These are phyloP conservation scores for Pilobolus umbonatus DNA, from an alignment of 192 early-diverging fungal genomes.

Conservation along the genomic window DNA sequence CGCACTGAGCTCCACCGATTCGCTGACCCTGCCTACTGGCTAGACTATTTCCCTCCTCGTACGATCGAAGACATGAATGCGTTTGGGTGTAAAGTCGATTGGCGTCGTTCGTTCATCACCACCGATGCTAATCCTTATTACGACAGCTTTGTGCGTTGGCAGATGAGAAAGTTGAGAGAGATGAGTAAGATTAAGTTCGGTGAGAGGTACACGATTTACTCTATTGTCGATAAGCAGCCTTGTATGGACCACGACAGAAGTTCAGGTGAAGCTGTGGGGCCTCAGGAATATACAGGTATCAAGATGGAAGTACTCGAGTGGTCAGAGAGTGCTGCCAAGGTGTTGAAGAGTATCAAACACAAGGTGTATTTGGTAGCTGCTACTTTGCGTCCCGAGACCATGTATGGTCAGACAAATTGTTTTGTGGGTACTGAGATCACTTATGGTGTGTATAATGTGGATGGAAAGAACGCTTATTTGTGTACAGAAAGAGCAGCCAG, in stretches of 20 bases:
- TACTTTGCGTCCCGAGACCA: constrained; percentile 96
- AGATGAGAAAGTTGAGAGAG: constrained; percentile 84
- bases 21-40: constrained; percentile 87
- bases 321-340: constrained; percentile 41
- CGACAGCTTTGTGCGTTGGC: constrained; percentile 97
- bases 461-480: constrained; percentile 79
- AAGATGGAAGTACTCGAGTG: constrained; percentile 84
- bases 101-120: constrained; percentile 96
- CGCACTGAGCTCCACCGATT: constrained; percentile 90
- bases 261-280: constrained; percentile 88
- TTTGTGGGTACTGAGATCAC: constrained; percentile 89
- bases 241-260: constrained; percentile 99
- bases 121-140: constrained; percentile 98
- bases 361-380: constrained; percentile 93
- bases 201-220: constrained; percentile 96
- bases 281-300: constrained; percentile 95
- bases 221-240: constrained; percentile 88
- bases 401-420: constrained; percentile 99
- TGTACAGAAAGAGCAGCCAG: constrained; percentile 89
- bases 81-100: constrained; percentile 84
- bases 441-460: constrained; percentile 84
- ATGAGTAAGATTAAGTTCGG: constrained; percentile 90
- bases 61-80: constrained; percentile 74
- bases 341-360: constrained; percentile 54
- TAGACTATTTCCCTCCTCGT: constrained; percentile 89